Conservation (phyloP, 2,329 filamentous ascomycete species). For the Sphaerulina populicola region DNA sequence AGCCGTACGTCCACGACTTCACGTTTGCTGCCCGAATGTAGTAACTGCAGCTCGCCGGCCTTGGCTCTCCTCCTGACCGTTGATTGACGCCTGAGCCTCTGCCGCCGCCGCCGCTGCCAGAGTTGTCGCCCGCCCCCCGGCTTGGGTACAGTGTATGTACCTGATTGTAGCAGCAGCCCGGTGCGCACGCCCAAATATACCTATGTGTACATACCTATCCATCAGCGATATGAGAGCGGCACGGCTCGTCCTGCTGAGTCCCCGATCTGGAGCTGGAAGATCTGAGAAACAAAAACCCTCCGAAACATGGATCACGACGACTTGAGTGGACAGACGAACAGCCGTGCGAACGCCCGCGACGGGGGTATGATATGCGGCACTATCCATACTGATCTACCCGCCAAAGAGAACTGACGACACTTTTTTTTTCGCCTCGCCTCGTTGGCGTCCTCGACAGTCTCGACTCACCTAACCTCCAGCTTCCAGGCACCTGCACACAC, state of each 20-base stretch:
- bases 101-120: slow-evolving; percentile 5
- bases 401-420: not conserved
- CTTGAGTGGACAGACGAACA: slow-evolving; percentile 12
- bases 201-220: not conserved
- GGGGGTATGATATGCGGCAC: slow-evolving; percentile 12
- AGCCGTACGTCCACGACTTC: not conserved
- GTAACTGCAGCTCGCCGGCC: slow-evolving; percentile 17
- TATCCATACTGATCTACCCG: slow-evolving; percentile 10
- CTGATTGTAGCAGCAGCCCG: not conserved
- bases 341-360: slow-evolving; percentile 15
- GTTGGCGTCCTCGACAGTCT: slow-evolving; percentile 9
- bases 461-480: not conserved
- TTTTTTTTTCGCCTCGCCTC: not conserved
- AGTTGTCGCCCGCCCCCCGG: slow-evolving; percentile 10
- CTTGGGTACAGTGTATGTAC: not conserved
- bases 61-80: not conserved
- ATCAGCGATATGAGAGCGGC: slow-evolving; percentile 9
- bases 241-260: slow-evolving; percentile 13
- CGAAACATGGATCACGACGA: slow-evolving; percentile 11
- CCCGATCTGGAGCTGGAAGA: slow-evolving; percentile 18
- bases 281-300: slow-evolving; percentile 15
- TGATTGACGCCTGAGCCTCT: slow-evolving; percentile 2
- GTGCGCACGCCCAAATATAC: slow-evolving; percentile 10
- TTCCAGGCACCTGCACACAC: too few relatives aligned
- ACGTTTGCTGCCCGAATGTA: slow-evolving; percentile 8